A percentile compares a stretch with the other conserved stretches of the same genome.
These are phyloP conservation scores for Microsporum ferrugineum DNA, from an alignment of 2,329 filamentous ascomycete genomes.

Conservation along the genomic window DNA sequence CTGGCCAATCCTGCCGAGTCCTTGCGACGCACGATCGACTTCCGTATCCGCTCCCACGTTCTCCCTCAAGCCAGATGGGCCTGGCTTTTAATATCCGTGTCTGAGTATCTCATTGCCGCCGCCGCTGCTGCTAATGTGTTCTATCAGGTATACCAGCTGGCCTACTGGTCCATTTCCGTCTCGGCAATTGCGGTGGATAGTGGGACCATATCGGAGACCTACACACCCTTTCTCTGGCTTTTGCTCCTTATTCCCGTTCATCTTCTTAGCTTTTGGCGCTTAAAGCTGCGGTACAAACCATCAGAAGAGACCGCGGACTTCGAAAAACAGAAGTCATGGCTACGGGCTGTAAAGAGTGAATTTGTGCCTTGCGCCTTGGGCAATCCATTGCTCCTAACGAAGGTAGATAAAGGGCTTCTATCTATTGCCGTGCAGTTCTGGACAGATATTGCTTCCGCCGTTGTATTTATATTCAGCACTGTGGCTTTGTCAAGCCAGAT, in stretches of 20 bases:
- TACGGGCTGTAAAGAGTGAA: not conserved
- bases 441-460: not conserved
- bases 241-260: not conserved
- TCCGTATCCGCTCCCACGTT: not conserved
- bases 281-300: not conserved
- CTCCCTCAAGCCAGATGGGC: not conserved
- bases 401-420: not conserved
- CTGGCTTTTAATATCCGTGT: not conserved
- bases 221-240: not conserved
- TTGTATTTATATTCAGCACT: not conserved
- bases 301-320: not conserved
- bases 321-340: not conserved
- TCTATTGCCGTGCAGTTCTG: not conserved
- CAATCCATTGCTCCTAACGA: not conserved
- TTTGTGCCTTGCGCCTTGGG: not conserved
- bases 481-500: not conserved
- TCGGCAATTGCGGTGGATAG: not conserved
- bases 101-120: not conserved
- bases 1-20: not conserved
- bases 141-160: not conserved
- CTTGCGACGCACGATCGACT: not conserved
- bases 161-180: not conserved
- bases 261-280: not conserved
- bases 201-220: not conserved
- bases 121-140: not conserved